phyloP scores from a whole-genome alignment of 768 basidiomycete species.

The Termitomyces sp. region DNA sequence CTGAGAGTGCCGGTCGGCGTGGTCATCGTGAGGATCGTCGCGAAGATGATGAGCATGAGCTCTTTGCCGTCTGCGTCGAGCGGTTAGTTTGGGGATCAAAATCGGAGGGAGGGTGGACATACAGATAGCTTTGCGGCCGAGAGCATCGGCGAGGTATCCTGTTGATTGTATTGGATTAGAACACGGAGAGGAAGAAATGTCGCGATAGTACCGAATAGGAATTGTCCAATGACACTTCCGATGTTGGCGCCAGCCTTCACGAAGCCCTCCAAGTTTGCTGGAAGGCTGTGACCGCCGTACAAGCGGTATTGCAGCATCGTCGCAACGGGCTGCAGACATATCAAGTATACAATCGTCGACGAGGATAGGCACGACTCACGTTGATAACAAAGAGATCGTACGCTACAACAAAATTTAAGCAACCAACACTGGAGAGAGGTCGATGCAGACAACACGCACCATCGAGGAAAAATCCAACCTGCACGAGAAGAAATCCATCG shows the following conservation, averaged over 20 bases:
- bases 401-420: conserved; percentile 27
- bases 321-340: conserved; percentile 45
- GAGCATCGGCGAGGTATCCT: conserved; percentile 61
- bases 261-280: conserved; percentile 51
- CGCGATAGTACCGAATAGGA: conserved; percentile 41
- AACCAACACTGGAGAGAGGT: background rate
- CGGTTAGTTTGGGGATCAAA: background rate
- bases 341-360: background rate
- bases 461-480: conserved; percentile 72
- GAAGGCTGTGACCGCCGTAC: conserved; percentile 46
- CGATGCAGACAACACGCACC: conserved; percentile 29
- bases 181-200: background rate
- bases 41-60: conserved; percentile 74
- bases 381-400: conserved; percentile 73
- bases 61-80: conserved; percentile 58
- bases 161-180: background rate
- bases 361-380: conserved; percentile 24
- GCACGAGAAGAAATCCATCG: background rate
- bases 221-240: conserved; percentile 67
- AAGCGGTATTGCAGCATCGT: conserved; percentile 65
- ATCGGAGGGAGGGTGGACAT: conserved; percentile 1
- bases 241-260: conserved; percentile 66
- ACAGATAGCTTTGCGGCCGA: conserved; percentile 70
- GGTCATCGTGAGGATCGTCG: conserved; percentile 64
- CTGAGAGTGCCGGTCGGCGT: conserved; percentile 58